phyloP scores from a whole-genome alignment of 768 basidiomycete species.

The Phaffia tasmanica region DNA sequence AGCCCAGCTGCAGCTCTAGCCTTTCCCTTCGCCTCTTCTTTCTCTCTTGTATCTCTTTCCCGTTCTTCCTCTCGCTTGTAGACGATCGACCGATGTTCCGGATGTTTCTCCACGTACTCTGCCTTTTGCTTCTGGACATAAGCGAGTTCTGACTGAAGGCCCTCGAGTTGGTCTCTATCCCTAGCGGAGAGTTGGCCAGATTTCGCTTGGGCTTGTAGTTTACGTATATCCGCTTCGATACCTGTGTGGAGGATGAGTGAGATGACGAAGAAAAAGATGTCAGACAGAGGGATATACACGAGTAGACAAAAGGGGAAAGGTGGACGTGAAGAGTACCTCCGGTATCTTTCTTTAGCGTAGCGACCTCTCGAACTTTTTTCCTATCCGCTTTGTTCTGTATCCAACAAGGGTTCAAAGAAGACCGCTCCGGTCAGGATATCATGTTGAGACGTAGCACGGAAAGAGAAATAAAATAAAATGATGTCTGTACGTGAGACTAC shows the following conservation, averaged over 20 bases:
- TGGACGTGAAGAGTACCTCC: constrained; percentile 43
- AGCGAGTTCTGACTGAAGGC: constrained; percentile 65
- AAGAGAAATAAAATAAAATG: background rate
- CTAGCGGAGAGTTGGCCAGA: constrained; percentile 33
- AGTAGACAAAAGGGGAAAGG: background rate
- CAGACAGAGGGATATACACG: background rate
- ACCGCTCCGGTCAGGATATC: constrained; percentile 3
- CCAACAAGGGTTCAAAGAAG: constrained; percentile 7
- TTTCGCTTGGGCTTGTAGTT: constrained; percentile 30
- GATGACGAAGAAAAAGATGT: background rate
- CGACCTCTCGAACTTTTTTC: constrained; percentile 68
- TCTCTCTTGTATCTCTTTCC: constrained; percentile 27
- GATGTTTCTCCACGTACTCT: constrained; percentile 84
- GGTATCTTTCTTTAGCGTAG: constrained; percentile 91
- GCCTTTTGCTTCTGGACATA: constrained; percentile 77
- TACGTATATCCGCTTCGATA: constrained; percentile 61
- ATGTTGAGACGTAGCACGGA: no score
- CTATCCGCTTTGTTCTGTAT: constrained; percentile 84
- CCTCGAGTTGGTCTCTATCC: constrained; percentile 57
- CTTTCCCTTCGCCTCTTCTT: constrained; percentile 40
- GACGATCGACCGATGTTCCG: constrained; percentile 77
- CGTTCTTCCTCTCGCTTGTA: constrained; percentile 41
- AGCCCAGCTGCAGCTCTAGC: constrained; percentile 36
- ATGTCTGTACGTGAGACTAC: constrained; percentile 28
- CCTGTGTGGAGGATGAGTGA: constrained; percentile 44